Base-by-base conservation (phyloP, 495 filamentous ascomycete genomes). In the Penicillium alfredii region DNA sequence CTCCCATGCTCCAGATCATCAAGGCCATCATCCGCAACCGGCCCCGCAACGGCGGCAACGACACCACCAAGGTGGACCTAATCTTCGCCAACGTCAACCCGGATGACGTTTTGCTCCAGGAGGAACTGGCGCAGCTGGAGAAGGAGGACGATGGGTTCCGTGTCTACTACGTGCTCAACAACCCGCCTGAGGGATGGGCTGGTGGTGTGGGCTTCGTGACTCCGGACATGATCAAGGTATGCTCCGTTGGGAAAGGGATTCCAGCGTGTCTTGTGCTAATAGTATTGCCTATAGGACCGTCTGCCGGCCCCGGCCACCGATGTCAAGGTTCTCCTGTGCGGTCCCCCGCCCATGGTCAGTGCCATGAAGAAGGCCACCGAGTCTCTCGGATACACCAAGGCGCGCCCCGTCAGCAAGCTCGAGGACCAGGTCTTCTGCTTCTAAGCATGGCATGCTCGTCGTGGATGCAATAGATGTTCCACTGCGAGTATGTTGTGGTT, bases 371-470 rank as follows among this genome's bases (percentile, higher is more conserved):
- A 96, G 77, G 76, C 86, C 6, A 82, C 87, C 38, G 87, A 89
- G 59, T 72, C 76, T 43, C 73, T 96, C 6, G 92, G 92, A 35
- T 98, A 84, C 71, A 74, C 83, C 58, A 94, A 94, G 75, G 80
- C 92, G 20, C 77, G 78, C 37, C 85, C 89, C 19, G 88, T 96
- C 49, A 96, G 89, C 80, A 97, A 95, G 77, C 73, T 96, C 29
- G 83, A 86, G 58, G 90, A 98, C 62, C 90, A 96, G 64, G 88
- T 98, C 49, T 98, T 98, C 73, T 90, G 87, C 62, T 96, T 98
- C 73, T 95, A 86, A 70, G 47, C 20, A 26, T 26, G 27, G n/a
- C n/a, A n/a, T n/a, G n/a, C n/a, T 25, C 13, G 12, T 23, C 19
- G 23, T 12, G 17, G 13, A 23, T 30, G 6, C 10, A 28, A n/a